Conservation (phyloP, 352 stramenopile species). For the Chrysophaeum taylorii region DNA sequence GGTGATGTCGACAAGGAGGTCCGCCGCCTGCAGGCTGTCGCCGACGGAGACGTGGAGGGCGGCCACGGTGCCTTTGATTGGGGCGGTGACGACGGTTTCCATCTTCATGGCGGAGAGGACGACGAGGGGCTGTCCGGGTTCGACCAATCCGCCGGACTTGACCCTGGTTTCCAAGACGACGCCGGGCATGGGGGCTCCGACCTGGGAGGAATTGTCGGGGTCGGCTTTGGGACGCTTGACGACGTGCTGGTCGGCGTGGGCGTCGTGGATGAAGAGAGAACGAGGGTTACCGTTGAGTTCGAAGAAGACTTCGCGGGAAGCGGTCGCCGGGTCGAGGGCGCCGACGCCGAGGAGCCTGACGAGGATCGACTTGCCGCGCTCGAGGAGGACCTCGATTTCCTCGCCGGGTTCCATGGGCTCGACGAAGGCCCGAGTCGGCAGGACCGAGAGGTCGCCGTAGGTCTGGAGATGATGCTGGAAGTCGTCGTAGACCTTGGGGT, state of each 20-base stretch:
- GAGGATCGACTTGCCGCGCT: conserved; percentile 90
- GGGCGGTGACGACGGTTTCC: conserved; percentile 85
- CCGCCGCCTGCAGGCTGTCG: conserved; percentile 82
- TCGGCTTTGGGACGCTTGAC: conserved; percentile 72
- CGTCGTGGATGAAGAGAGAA: conserved; percentile 31
- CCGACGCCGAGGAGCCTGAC: conserved; percentile 80
- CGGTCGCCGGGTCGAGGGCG: conserved; percentile 51
- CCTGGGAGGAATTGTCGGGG: conserved; percentile 55
- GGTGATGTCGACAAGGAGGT: conserved; percentile 90
- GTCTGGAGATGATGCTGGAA: conserved; percentile 47
- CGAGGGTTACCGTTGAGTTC: conserved; percentile 87
- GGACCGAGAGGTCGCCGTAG: conserved; percentile 52
- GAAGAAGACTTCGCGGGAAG: conserved; percentile 86
- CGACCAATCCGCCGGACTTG: conserved; percentile 76
- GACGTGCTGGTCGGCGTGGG: conserved; percentile 20
- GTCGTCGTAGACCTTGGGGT: conserved; percentile 60
- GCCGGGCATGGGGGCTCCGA: conserved; percentile 91
- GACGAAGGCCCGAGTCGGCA: conserved; percentile 71
- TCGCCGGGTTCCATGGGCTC: conserved; percentile 62
- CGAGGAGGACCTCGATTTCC: conserved; percentile 65
- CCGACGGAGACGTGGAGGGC: conserved; percentile 74
- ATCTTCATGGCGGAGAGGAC: conserved; percentile 97
- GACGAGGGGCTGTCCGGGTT: conserved; percentile 77
- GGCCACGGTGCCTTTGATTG: conserved; percentile 74
- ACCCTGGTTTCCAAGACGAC: conserved; percentile 89